These are phyloP conservation scores for Pyrenochaeta sp. DNA, from an alignment of 2,329 filamentous ascomycete species.

Conservation along the genomic window DNA sequence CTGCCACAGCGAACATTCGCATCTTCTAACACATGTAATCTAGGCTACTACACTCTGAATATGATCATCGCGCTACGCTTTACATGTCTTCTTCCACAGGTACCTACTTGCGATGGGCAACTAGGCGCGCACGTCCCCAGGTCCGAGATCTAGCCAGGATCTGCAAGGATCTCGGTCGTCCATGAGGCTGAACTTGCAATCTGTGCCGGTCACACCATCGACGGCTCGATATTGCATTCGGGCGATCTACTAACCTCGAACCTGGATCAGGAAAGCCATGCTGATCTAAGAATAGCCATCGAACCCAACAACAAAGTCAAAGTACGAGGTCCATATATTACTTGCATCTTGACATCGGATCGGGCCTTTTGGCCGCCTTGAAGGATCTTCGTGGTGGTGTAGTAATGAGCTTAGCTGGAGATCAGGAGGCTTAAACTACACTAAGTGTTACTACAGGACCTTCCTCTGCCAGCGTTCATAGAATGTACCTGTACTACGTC, in stretches of 20 bases:
- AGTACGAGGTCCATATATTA: slow-evolving; percentile 15
- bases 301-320: neutral
- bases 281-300: slow-evolving; percentile 17
- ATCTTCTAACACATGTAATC: neutral
- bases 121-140: neutral
- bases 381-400: neutral
- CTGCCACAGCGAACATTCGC: slow-evolving; percentile 1
- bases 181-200: slow-evolving; percentile 35
- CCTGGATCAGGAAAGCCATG: slow-evolving; percentile 11
- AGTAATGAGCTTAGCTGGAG: slow-evolving; percentile 5
- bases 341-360: slow-evolving; percentile 5
- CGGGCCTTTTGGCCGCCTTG: slow-evolving; percentile 6
- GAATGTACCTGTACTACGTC: neutral
- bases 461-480: neutral
- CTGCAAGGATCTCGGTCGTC: slow-evolving; percentile 3
- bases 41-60: neutral
- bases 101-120: neutral
- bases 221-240: slow-evolving; percentile 30
- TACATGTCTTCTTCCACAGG: neutral
- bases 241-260: slow-evolving; percentile 11
- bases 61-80: neutral
- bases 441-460: too few species aligned
- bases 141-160: neutral
- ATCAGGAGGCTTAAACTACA: neutral
- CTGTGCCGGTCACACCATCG: slow-evolving; percentile 20